These are phyloP conservation scores for Irpex sp. DNA, from an alignment of 1,284 basidiomycete genomes.

Conservation along the genomic window DNA sequence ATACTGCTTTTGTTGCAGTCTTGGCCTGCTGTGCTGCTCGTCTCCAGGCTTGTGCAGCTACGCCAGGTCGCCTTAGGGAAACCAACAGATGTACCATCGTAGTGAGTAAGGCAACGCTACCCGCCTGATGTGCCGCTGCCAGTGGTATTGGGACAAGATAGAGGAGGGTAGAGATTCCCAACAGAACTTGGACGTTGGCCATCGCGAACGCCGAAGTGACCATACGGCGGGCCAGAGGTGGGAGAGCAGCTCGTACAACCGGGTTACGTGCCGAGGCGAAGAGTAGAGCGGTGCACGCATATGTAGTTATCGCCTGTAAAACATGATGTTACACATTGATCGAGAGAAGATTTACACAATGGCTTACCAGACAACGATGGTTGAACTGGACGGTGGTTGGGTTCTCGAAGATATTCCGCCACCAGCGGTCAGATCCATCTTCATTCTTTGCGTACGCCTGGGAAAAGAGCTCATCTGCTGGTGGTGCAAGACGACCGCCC, in stretches of 20 bases:
- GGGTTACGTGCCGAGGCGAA: conserved; percentile 55
- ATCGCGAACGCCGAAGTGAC: conserved; percentile 74
- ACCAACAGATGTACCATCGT: conserved; percentile 78
- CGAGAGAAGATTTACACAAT: conserved; percentile 6
- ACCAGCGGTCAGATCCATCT: conserved; percentile 77
- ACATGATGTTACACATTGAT: conserved; percentile 6
- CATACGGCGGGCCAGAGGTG: conserved; percentile 62
- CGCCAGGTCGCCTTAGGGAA: conserved; percentile 68
- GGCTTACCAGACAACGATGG: conserved; percentile 83
- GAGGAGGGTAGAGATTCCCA: conserved; percentile 90
- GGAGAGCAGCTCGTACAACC: conserved; percentile 57
- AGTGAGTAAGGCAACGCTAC: conserved; percentile 87
- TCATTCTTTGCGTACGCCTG: conserved; percentile 64
- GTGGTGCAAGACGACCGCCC: conserved; percentile 87
- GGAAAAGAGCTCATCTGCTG: conserved; percentile 81
- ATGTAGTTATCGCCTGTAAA: conserved; percentile 77
- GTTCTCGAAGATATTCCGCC: conserved; percentile 95
- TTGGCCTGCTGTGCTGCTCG: conserved; percentile 23
- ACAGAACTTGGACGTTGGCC: conserved; percentile 82
- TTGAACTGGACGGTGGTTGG: conserved; percentile 98
- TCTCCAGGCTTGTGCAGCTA: conserved; percentile 65
- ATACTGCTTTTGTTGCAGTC: conserved; percentile 1
- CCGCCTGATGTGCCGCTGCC: conserved; percentile 93
- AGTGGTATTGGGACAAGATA: conserved; percentile 93
- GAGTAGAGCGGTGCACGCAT: conserved; percentile 64